Evolutionary conservation across 768 basidiomycete species (phyloP), one percentile per base, ranked within the genome.

Genomic region (Pisolithus marmoratus): DNA sequence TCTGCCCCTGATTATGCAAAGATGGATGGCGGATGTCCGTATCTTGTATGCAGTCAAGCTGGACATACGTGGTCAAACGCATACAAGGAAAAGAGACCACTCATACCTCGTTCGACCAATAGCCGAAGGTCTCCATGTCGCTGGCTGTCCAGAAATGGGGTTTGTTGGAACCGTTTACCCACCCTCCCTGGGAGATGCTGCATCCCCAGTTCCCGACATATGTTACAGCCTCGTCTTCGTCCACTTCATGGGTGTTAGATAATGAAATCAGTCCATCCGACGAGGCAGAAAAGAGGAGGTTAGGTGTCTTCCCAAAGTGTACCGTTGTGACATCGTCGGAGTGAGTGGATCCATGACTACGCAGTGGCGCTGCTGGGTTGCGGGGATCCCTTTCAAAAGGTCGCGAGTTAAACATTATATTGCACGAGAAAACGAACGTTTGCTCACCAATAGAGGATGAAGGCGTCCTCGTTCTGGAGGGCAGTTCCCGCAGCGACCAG

Each of bases 41-140:
- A 49, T 74, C 75, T 54, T 77, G 72, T 8, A 77, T 58, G 49
- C 70, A 73, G 50, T 89, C 87, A 17, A 89, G 73, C 87, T 90
- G 54, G 14, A 22, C 11, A 46, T 37, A 31, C n/a, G n/a, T n/a
- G 3, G n/a, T 15, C 31, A 34, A n/a, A 36, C 20, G 1, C 22
- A 50, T 26, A 14, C 38, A 9, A n/a, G 38, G 19, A 37, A 19
- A 11, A 14, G 36, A 40, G 24, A 19, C 20, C 42, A 36, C 7
- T 54, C 65, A 27, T 53, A 85, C 89, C 69, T 91, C 87, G 44
- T 68, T 68, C 24, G 84, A 80, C 94, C 93, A 97, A 14, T 81
- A 76, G 51, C 87, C 87, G 58, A 94, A 87, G 0, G 89, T 92
- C 67, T 97, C 93, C 94, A 96, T 96, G 70, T 96, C 94, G 57